Evolutionary conservation across 352 stramenopile genomes (phyloP).

Genomic region (Pythium apleroticum): DNA sequence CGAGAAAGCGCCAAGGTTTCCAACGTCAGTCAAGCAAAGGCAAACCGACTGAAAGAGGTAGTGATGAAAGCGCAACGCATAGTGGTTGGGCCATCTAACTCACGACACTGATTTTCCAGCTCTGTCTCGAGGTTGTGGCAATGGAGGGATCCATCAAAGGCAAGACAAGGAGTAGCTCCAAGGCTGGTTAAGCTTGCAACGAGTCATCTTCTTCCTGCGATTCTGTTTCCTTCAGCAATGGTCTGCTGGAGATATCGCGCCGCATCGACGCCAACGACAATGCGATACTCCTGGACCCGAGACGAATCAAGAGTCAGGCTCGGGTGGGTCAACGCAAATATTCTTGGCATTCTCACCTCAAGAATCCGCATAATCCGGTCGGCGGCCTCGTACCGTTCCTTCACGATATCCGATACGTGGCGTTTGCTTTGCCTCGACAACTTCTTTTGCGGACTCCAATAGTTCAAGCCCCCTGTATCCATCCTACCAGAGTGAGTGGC

Average conservation of each 20-base stretch:
- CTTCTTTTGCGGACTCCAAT: slow-evolving; percentile 24
- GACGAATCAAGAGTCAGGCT: neutral
- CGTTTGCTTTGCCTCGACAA: slow-evolving; percentile 38
- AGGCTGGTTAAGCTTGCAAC: neutral
- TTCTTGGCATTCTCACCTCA: too few relatives aligned
- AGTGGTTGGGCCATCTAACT: neutral
- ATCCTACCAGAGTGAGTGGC: neutral
- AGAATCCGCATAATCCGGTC: slow-evolving; percentile 80
- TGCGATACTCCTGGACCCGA: slow-evolving; percentile 21
- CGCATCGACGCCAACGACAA: slow-evolving; percentile 24
- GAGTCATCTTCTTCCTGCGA: neutral
- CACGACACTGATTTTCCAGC: slow-evolving; percentile 1
- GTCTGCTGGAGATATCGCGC: slow-evolving; percentile 26
- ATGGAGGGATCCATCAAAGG: slow-evolving; percentile 27
- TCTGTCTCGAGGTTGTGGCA: slow-evolving; percentile 25
- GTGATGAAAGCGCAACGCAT: too few relatives aligned
- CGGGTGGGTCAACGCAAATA: too few relatives aligned
- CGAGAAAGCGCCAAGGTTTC: neutral
- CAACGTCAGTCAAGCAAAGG: slow-evolving; percentile 3
- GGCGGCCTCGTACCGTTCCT: slow-evolving; percentile 61
- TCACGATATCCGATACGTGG: slow-evolving; percentile 40
- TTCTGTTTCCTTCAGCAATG: slow-evolving; percentile 10
- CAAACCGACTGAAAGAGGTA: slow-evolving; percentile 27
- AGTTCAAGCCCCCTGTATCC: slow-evolving; percentile 25
- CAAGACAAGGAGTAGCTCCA: neutral